Evolutionary conservation across 805 yeast species (phyloP).

Genomic region (Candida sithepensis): DNA sequence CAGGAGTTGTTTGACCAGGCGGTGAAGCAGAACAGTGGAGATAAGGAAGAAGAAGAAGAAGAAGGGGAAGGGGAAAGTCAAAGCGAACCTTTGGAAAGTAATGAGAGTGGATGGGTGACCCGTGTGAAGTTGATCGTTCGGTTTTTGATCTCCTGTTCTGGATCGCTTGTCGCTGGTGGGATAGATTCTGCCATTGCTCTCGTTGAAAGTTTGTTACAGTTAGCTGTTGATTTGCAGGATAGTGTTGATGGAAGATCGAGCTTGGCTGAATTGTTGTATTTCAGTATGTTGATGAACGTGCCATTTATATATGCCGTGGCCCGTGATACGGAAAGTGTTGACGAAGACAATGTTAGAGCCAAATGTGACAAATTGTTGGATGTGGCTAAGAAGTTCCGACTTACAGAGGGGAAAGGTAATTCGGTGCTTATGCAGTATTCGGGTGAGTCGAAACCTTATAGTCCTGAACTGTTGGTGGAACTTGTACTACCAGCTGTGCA

Average conservation of each 20-base stretch:
- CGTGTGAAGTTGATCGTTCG: conserved; percentile 68
- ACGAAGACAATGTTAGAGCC: conserved; percentile 17
- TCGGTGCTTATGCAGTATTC: conserved; percentile 7
- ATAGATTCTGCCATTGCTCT: conserved; percentile 40
- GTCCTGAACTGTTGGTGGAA: conserved; percentile 44
- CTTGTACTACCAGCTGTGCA: conserved; percentile 47
- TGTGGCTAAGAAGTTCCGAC: conserved; percentile 33
- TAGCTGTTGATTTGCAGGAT: conserved; percentile 55
- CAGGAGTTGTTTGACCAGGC: conserved; percentile 47
- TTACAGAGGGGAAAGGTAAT: conserved; percentile 2
- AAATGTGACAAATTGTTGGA: conserved; percentile 44
- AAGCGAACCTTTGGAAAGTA: conserved; percentile 25
- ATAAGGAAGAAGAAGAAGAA: conserved; percentile 11
- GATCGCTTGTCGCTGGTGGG: conserved; percentile 42
- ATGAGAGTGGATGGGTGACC: conserved; percentile 59
- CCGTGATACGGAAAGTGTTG: conserved; percentile 9
- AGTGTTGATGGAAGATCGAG: conserved; percentile 42
- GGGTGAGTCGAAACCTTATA: conserved; percentile 42
- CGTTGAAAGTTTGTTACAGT: conserved; percentile 48
- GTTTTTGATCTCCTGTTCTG: conserved; percentile 62
- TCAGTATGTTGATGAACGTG: conserved; percentile 54
- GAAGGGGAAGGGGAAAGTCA: no score
- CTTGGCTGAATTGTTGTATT: conserved; percentile 65
- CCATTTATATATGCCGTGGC: conserved; percentile 46
- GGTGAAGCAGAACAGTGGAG: no score